phyloP scores from a whole-genome alignment of 257 asterid genomes.

The Cruciata laevipes region DNA sequence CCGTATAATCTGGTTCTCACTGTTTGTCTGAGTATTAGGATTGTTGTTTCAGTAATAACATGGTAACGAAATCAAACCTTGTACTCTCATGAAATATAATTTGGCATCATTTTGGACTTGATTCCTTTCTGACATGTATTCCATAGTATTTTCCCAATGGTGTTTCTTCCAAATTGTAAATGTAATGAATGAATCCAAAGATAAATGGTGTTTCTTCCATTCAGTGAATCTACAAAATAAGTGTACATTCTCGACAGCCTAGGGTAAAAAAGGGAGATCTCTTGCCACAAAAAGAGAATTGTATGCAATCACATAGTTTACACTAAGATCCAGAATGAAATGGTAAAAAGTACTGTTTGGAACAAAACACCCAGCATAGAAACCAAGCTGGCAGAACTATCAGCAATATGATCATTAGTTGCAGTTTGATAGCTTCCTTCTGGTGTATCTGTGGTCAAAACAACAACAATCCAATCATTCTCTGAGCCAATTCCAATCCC shows the following conservation, averaged over 20 bases:
- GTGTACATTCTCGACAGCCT: slow-evolving; percentile 13
- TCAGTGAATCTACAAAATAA: slow-evolving; percentile 7
- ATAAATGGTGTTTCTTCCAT: not conserved
- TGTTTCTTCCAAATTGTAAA: not conserved
- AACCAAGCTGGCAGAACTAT: slow-evolving; percentile 29
- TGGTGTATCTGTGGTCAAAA: slow-evolving; percentile 64
- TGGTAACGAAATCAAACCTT: not conserved
- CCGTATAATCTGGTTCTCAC: not conserved
- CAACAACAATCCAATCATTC: slow-evolving; percentile 63
- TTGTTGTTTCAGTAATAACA: not conserved
- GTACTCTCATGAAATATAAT: not conserved
- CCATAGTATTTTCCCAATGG: too few species aligned
- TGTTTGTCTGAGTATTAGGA: not conserved
- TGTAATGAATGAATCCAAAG: not conserved
- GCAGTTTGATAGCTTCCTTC: slow-evolving; percentile 44
- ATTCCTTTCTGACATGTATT: too few species aligned
- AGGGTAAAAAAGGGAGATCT: not conserved
- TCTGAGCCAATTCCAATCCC: slow-evolving; percentile 74
- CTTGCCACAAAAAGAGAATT: slow-evolving; percentile 14
- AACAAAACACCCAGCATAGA: slow-evolving; percentile 19
- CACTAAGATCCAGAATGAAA: slow-evolving; percentile 22
- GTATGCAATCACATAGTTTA: slow-evolving; percentile 17
- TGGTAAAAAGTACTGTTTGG: slow-evolving; percentile 14
- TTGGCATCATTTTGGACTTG: not conserved
- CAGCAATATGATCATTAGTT: not conserved